These are phyloP conservation scores for Mariannaea elegans DNA, from an alignment of 2,329 filamentous ascomycete genomes.

Conservation along the genomic window DNA sequence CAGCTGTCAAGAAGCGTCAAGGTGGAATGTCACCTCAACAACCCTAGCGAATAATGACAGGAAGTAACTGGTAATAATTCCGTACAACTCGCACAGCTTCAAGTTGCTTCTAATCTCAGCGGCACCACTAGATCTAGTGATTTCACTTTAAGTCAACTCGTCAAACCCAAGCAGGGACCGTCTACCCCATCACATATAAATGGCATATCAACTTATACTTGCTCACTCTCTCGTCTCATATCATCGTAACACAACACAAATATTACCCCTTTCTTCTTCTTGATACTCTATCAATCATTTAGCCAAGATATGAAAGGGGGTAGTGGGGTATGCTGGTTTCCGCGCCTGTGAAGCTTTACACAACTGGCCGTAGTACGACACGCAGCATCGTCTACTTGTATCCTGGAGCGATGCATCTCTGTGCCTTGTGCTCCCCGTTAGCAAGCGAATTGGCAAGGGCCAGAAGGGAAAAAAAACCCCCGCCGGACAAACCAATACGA, in stretches of 20 bases:
- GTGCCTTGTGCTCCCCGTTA: background rate
- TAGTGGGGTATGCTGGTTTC: background rate
- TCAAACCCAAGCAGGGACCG: background rate
- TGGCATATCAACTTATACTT: background rate
- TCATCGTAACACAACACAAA: background rate
- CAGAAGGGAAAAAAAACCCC: background rate
- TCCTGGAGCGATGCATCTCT: background rate
- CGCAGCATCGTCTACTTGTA: background rate
- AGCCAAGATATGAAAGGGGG: no score
- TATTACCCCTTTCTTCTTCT: no score
- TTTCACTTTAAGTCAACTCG: background rate
- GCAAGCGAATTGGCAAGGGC: background rate
- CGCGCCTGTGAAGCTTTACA: conserved; percentile 2
- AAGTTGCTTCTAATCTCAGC: no score
- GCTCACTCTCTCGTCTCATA: background rate
- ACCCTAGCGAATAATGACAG: no score
- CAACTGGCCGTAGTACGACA: conserved; percentile 2
- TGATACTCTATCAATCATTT: no score
- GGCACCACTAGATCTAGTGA: no score
- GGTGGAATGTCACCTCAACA: background rate
- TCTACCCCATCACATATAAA: background rate
- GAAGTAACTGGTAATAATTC: no score
- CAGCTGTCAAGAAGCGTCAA: conserved; percentile 7
- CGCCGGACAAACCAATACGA: background rate
- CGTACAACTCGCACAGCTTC: no score